phyloP scores from a whole-genome alignment of 2,329 filamentous ascomycete genomes.

The Kalmusia sp. region DNA sequence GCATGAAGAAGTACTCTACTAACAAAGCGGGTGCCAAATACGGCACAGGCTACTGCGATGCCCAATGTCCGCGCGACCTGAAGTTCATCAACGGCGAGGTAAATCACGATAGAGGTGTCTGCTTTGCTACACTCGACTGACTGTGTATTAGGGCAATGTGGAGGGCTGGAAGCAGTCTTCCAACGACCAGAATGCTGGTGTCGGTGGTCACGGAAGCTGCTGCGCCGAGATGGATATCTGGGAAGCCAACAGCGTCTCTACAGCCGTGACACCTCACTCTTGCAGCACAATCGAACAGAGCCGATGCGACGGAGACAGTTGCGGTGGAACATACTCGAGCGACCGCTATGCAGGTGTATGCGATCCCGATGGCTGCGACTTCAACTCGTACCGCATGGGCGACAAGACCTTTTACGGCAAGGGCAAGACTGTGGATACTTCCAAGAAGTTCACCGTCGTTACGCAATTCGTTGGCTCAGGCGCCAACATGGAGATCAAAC shows the following conservation, averaged over 20 bases:
- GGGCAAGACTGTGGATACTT: slow-evolving; percentile 52
- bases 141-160: slow-evolving; percentile 55
- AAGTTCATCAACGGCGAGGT: slow-evolving; percentile 60
- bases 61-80: slow-evolving; percentile 46
- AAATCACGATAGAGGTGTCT: slow-evolving; percentile 15
- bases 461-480: slow-evolving; percentile 55
- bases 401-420: slow-evolving; percentile 67
- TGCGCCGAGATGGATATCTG: slow-evolving; percentile 72
- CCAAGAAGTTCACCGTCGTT: slow-evolving; percentile 51
- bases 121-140: not conserved
- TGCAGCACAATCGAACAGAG: slow-evolving; percentile 59
- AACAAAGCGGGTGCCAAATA: slow-evolving; percentile 60
- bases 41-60: slow-evolving; percentile 53
- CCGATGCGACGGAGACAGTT: slow-evolving; percentile 58
- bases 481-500: slow-evolving; percentile 53
- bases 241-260: slow-evolving; percentile 70
- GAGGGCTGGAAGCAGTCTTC: slow-evolving; percentile 58
- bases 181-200: slow-evolving; percentile 61
- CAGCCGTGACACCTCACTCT: slow-evolving; percentile 68
- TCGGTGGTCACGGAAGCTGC: slow-evolving; percentile 63
- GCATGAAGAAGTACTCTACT: slow-evolving; percentile 50
- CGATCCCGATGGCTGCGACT: slow-evolving; percentile 72
- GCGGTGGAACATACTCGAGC: slow-evolving; percentile 49
- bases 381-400: slow-evolving; percentile 63
- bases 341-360: slow-evolving; percentile 66